Evolutionary conservation across 2,329 filamentous ascomycete genomes (phyloP), one percentile per base, ranked within the genome.

Genomic region (Endoconidiophora polonica): DNA sequence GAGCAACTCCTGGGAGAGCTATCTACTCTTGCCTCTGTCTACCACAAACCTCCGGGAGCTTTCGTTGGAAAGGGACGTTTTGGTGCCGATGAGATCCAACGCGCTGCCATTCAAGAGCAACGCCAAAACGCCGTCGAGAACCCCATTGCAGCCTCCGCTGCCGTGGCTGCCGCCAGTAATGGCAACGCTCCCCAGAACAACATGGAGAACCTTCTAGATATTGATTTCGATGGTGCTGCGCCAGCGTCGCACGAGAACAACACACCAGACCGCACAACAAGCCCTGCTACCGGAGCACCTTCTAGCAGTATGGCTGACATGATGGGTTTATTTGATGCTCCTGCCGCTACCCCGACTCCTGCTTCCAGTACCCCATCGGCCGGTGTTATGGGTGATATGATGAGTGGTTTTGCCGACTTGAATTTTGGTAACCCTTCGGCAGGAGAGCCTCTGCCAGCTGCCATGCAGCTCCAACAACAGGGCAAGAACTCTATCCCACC

Each of bases 31-130:
- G 87, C 91, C 5, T 96, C 90, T 1, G 91, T 98, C 20, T 98
- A 98, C 67, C 91, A 98, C 76, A 96, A 94, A 68, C 88, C 88
- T 6, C 88, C 91, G 42, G 86, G 94, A 73, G 87, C 90, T n/a
- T 98, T 98, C 65, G 82, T 98, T 52, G 91, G 91, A 57, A 87
- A 94, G 66, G 91, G 91, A 40, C 81, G 90, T 42, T 95, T 86
- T 58, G 91, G 90, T 37, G 88, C 91, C 45, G 88, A 94, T 64
- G 87, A 86, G 54, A 86, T 98, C 60, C 91, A 96, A 66, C 82
- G 83, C 57, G 90, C 90, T 46, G 91, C 91, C 54, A 94, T 98
- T 61, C 88, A 94, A 69, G 91, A 98, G 68, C 87, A 94, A 69
- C 77, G 84, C 56, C 80, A 96, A 65, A 86, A 95, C 59, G 85